Evolutionary conservation across 176 grass and related monocot genomes (phyloP).

Genomic region (Carex parvula): DNA sequence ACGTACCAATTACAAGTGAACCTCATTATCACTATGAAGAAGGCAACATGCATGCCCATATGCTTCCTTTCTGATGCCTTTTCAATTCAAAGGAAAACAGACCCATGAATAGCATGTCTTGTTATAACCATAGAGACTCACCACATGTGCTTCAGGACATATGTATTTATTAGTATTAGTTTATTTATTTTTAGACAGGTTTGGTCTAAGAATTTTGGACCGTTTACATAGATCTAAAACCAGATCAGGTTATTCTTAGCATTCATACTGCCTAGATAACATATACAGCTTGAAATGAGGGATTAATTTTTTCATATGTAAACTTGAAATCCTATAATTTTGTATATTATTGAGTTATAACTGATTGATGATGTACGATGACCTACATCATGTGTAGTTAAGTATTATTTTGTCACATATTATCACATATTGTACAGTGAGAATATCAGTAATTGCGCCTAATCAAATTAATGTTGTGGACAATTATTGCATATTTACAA

Average conservation of each 20-base stretch:
- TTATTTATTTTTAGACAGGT: not conserved
- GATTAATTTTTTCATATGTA: not conserved
- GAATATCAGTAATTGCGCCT: no score
- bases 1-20: not conserved
- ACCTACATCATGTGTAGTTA: not conserved
- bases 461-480: no score
- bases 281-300: not conserved
- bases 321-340: not conserved
- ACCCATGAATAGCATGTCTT: conserved; percentile 10
- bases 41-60: not conserved
- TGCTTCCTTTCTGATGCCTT: not conserved
- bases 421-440: no score
- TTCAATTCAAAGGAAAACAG: not conserved
- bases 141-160: not conserved
- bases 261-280: not conserved
- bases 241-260: not conserved
- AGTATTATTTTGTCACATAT: not conserved
- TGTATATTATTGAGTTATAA: not conserved
- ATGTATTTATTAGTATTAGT: not conserved
- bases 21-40: not conserved
- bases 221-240: not conserved
- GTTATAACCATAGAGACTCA: not conserved
- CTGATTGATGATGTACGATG: no score
- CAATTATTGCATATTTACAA: not conserved
- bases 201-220: not conserved